Percentiles rank a stretch among this genome's conserved stretches.
These are phyloP conservation scores for Pyrenula massariospora DNA, from an alignment of 495 filamentous ascomycete genomes.

Conservation along the genomic window DNA sequence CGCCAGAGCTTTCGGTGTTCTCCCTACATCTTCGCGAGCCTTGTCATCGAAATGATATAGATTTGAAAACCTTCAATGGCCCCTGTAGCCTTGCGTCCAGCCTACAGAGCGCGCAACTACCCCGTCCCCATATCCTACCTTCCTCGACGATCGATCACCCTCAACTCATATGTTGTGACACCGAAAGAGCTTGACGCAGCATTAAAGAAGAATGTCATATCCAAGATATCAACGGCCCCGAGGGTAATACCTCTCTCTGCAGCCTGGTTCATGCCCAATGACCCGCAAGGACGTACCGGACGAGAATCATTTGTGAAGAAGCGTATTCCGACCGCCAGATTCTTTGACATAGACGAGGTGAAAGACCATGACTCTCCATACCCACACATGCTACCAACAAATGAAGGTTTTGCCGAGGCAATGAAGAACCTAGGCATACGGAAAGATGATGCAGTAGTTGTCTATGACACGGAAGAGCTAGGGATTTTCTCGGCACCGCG, in stretches of 20 bases:
- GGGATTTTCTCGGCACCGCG: conserved; percentile 91
- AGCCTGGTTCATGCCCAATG: conserved; percentile 93
- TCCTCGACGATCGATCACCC: conserved; percentile 30
- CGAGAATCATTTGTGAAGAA: conserved; percentile 59
- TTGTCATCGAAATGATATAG: not conserved
- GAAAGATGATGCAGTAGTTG: conserved; percentile 76
- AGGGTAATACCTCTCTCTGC: conserved; percentile 82
- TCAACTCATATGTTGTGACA: conserved; percentile 75
- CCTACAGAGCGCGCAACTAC: conserved; percentile 16
- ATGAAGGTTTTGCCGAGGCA: conserved; percentile 67
- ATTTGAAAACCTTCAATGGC: conserved; percentile 18
- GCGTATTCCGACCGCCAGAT: conserved; percentile 79
- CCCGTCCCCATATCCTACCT: conserved; percentile 17
- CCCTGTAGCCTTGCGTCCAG: conserved; percentile 23
- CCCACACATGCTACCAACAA: conserved; percentile 89
- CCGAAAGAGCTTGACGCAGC: conserved; percentile 71
- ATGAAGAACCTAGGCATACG: conserved; percentile 83
- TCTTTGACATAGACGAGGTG: conserved; percentile 89
- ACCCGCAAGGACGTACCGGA: conserved; percentile 62
- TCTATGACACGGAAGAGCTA: conserved; percentile 80
- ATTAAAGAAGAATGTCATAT: conserved; percentile 62
- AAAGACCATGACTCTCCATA: conserved; percentile 81
- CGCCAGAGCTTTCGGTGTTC: not conserved
- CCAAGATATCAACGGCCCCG: conserved; percentile 62
- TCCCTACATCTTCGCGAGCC: not conserved